These are phyloP conservation scores for Drechmeria coniospora DNA, from an alignment of 2,329 filamentous ascomycete genomes.

Conservation along the genomic window DNA sequence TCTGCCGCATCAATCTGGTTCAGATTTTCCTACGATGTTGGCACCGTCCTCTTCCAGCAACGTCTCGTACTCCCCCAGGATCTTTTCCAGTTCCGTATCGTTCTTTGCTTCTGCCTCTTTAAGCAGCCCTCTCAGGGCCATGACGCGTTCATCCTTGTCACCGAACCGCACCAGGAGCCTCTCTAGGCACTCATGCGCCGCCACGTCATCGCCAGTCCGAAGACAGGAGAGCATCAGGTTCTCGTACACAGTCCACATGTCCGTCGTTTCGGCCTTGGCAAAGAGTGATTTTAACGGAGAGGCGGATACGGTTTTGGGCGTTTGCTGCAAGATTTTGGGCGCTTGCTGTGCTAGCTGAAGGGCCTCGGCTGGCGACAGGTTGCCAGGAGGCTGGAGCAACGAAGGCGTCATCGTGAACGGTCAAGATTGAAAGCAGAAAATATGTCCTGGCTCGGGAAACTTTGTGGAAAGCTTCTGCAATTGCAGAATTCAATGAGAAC, in stretches of 20 bases:
- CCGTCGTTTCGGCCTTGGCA: constrained; percentile 51
- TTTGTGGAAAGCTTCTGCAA: no score
- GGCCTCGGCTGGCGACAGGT: constrained; percentile 39
- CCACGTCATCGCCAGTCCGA: constrained; percentile 65
- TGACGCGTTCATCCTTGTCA: constrained; percentile 66
- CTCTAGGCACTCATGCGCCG: constrained; percentile 61
- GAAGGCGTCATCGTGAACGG: constrained; percentile 29
- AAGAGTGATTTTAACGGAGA: constrained; percentile 38
- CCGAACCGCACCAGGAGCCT: constrained; percentile 71
- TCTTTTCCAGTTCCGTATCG: constrained; percentile 45
- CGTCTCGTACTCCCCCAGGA: constrained; percentile 65
- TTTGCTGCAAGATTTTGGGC: constrained; percentile 37
- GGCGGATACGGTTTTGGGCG: constrained; percentile 37
- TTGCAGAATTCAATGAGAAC: no score
- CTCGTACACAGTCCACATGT: constrained; percentile 75
- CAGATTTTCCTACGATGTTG: constrained; percentile 50
- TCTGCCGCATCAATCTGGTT: constrained; percentile 2
- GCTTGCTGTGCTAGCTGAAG: constrained; percentile 46
- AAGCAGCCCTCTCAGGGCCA: constrained; percentile 68
- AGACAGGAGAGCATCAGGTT: constrained; percentile 75
- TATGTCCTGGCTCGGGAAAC: neutral
- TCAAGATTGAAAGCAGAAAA: neutral
- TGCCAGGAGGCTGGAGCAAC: constrained; percentile 39
- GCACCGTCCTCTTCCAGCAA: constrained; percentile 58
- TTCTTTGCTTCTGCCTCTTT: constrained; percentile 67